Percentiles rank a stretch among this genome's conserved stretches.
Conservation (phyloP, 495 filamentous ascomycete genomes). For the Aspergillus ostianus region DNA sequence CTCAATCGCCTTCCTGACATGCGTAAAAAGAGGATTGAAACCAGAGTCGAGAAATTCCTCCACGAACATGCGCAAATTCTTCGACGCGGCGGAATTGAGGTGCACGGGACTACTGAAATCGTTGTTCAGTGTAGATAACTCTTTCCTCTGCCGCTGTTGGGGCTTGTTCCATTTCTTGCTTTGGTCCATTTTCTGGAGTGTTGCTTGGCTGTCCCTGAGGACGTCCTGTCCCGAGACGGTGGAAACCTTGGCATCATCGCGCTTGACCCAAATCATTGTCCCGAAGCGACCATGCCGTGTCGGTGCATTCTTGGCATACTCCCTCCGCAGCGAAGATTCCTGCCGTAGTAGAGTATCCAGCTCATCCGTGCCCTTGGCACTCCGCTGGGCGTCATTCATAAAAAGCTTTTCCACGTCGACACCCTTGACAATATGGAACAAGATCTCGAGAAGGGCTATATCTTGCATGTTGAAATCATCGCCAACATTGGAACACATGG, state of each 20-base stretch:
- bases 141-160: conserved; percentile 57
- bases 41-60: conserved; percentile 93
- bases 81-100: conserved; percentile 64
- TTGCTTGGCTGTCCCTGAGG: conserved; percentile 68
- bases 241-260: conserved; percentile 73
- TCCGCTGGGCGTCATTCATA: conserved; percentile 69
- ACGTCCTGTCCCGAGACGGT: conserved; percentile 87
- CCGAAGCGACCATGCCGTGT: conserved; percentile 93
- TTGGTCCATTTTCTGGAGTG: conserved; percentile 84
- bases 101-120: conserved; percentile 74
- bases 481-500: conserved; percentile 83
- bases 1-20: conserved; percentile 86
- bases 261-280: conserved; percentile 95
- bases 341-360: conserved; percentile 69
- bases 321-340: conserved; percentile 75
- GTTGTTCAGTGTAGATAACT: conserved; percentile 58
- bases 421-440: conserved; percentile 91
- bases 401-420: conserved; percentile 85
- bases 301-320: conserved; percentile 75
- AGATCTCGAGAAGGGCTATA: conserved; percentile 76
- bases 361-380: conserved; percentile 67
- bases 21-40: conserved; percentile 90
- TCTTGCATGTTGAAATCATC: conserved; percentile 91
- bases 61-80: conserved; percentile 76
- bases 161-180: conserved; percentile 89